These are phyloP conservation scores for Hondaea fermentalgiana DNA, from an alignment of 108 stramenopile species.

Conservation along the genomic window DNA sequence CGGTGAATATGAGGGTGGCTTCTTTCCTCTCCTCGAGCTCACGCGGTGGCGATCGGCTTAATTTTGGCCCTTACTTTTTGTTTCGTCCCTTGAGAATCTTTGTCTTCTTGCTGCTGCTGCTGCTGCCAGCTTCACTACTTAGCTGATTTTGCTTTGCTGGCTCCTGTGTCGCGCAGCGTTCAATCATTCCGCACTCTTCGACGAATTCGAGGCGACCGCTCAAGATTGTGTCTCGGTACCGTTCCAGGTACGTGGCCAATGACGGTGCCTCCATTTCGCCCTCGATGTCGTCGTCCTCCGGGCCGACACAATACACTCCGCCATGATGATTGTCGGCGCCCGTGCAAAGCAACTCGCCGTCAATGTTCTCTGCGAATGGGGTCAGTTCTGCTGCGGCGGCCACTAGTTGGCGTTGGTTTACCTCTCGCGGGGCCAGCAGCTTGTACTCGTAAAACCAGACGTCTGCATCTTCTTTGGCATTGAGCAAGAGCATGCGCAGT, in stretches of 20 bases:
- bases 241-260: neutral
- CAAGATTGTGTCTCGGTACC: neutral
- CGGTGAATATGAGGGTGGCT: too few species aligned
- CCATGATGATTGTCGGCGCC: neutral
- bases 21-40: too few species aligned
- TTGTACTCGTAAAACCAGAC: slow-evolving; percentile 5
- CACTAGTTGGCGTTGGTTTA: neutral
- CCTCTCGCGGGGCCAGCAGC: neutral
- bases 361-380: neutral
- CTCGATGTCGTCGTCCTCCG: neutral
- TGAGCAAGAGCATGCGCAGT: neutral
- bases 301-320: neutral
- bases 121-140: too few species aligned
- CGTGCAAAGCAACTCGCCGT: neutral
- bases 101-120: too few species aligned
- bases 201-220: neutral
- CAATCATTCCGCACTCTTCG: neutral
- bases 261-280: neutral
- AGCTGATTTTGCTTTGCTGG: neutral
- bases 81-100: too few species aligned
- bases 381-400: neutral
- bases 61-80: too few species aligned
- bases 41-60: too few species aligned
- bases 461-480: neutral
- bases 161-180: neutral